Base-by-base conservation (phyloP, 495 filamentous ascomycete genomes). In the Umbilicaria muhlenbergii region DNA sequence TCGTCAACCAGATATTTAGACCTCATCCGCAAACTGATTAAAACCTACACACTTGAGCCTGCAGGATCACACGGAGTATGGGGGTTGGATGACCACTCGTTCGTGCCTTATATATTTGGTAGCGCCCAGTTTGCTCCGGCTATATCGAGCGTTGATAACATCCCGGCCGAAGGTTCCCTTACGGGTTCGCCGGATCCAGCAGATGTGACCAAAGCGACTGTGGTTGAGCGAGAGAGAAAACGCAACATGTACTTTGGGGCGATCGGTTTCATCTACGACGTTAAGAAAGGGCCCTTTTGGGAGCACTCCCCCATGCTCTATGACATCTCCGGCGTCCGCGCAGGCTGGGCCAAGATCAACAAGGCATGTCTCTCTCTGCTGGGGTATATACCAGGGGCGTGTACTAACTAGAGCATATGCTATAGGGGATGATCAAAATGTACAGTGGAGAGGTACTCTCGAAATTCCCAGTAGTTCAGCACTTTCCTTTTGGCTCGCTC, bases 51-150 rank as follows among this genome's bases (percentile, higher is more conserved):
- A 39, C 78, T 98, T 37, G 91, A 98, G 53, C 91, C 91, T 5
- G 91, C 91, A 0, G 89, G 87, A 16, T 91, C 86, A 5, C 86
- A 93, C 53, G 89, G 89, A 13, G 91, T 98, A 24, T 98, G 91
- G 91, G 91, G 91, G 4, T 69, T 99, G 15, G 91, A 99, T 54
- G 91, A 99, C 59, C 94, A 96, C 69, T 89, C 93, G 50, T 99
- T 96, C 65, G 67, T 94, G 11, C 92, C 92, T 0, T 99, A 96
- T 57, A 76, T 96, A 3, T 87, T 96, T 52, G 92, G 91, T 21
- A 81, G 89, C 33, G 78, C 82, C 21, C 91, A 99, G 61, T 65
- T 86, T 17, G 81, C 77, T 8, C 81, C 83, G 1, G 73, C 89
- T 2, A 82, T 94, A 38, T 65, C 64, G 16, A 57, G 67, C 8